These are phyloP conservation scores for Talaromyces sp. DNA, from an alignment of 2,329 filamentous ascomycete species.

Conservation along the genomic window DNA sequence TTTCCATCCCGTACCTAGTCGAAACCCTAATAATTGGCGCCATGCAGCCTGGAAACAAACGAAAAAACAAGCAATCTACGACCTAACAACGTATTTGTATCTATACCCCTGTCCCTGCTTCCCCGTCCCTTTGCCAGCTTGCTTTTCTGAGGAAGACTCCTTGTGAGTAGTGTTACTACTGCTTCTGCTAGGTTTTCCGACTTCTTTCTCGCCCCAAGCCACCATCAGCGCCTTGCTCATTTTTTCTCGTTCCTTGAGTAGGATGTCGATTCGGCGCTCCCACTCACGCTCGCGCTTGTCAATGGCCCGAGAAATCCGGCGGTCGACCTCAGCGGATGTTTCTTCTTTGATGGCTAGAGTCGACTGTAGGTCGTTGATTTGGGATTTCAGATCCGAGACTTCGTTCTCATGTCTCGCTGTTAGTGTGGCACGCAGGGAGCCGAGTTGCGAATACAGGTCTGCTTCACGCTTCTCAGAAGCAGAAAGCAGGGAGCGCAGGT, in stretches of 20 bases:
- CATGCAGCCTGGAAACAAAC: neutral
- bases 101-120: constrained; percentile 30
- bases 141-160: neutral
- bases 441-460: constrained; percentile 27
- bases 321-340: constrained; percentile 32
- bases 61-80: neutral
- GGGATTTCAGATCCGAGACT: constrained; percentile 23
- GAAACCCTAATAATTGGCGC: constrained; percentile 10
- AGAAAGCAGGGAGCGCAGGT: constrained; percentile 28
- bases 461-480: constrained; percentile 31
- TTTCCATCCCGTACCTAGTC: constrained; percentile 15
- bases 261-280: constrained; percentile 34
- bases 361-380: constrained; percentile 29
- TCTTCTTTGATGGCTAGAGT: constrained; percentile 37
- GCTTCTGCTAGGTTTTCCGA: constrained; percentile 22
- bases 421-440: constrained; percentile 19
- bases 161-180: neutral
- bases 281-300: constrained; percentile 40
- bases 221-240: constrained; percentile 36
- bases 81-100: constrained; percentile 29
- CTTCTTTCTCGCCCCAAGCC: constrained; percentile 37
- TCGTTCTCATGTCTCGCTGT: constrained; percentile 18
- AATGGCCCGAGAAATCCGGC: constrained; percentile 33
- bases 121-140: constrained; percentile 5
- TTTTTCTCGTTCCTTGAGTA: constrained; percentile 36